Conservation (phyloP, 2,329 filamentous ascomycete species). For the Cadophora sp. region DNA sequence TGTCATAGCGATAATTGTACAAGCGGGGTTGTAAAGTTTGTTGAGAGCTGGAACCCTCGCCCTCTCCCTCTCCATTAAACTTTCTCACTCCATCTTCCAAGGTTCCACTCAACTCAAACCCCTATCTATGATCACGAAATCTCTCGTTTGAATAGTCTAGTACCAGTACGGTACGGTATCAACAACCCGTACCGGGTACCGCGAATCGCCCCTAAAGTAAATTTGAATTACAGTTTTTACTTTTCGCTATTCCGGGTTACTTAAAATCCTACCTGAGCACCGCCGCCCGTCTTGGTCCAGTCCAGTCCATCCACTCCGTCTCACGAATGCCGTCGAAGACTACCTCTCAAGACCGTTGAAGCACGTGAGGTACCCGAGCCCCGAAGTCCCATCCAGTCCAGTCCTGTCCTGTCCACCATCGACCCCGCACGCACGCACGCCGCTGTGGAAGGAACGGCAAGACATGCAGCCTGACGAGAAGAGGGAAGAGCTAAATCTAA, state of each 20-base stretch:
- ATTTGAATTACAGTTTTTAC: not conserved
- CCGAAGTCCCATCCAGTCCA: not conserved
- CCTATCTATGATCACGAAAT: too few relatives aligned
- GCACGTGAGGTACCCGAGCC: not conserved
- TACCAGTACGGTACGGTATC: too few relatives aligned
- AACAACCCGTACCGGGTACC: too few relatives aligned
- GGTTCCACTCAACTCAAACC: not conserved
- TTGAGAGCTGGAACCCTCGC: not conserved
- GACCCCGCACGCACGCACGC: slow-evolving; percentile 5
- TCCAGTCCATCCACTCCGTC: too few relatives aligned
- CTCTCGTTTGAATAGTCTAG: too few relatives aligned
- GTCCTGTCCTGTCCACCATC: too few relatives aligned
- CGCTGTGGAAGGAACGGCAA: slow-evolving; percentile 3
- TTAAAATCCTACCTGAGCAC: not conserved
- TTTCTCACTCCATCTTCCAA: not conserved
- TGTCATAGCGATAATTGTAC: not conserved
- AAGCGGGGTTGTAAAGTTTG: not conserved
- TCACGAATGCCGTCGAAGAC: not conserved
- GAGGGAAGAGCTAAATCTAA: not conserved
- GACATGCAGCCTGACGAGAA: slow-evolving; percentile 9
- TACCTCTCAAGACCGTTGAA: not conserved
- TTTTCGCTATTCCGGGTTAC: not conserved
- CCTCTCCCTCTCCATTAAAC: not conserved
- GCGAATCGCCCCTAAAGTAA: too few relatives aligned
- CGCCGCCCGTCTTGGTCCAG: too few relatives aligned